phyloP scores from a whole-genome alignment of 148 eudicot species.

The Cornus suecica region DNA sequence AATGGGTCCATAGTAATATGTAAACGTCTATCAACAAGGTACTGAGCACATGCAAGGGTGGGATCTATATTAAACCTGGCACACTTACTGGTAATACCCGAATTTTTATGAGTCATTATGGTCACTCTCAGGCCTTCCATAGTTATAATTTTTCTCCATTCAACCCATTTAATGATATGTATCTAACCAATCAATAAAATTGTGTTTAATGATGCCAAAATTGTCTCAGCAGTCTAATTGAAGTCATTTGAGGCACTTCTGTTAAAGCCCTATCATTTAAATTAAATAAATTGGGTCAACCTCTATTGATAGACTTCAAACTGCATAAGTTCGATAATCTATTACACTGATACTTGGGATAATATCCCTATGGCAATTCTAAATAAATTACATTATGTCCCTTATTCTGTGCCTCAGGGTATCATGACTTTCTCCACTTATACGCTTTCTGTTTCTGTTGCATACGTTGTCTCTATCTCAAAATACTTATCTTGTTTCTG shows the following conservation, averaged over 20 bases:
- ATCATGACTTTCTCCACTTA: neutral
- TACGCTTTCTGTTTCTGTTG: neutral
- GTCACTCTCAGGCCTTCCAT: neutral
- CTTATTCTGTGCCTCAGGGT: neutral
- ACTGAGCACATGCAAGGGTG: too few species aligned
- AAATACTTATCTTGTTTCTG: constrained; percentile 16
- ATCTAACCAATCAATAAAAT: neutral
- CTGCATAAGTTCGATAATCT: neutral
- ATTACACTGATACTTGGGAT: neutral
- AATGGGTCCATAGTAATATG: too few species aligned
- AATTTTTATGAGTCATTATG: neutral
- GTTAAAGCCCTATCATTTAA: neutral
- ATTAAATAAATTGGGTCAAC: neutral
- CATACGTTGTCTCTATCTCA: neutral
- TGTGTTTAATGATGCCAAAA: constrained; percentile 6
- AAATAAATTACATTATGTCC: neutral
- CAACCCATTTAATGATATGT: neutral
- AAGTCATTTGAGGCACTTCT: neutral
- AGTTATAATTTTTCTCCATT: neutral
- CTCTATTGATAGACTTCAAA: neutral
- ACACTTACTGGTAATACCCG: neutral
- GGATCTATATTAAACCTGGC: too few species aligned
- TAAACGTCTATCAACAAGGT: too few species aligned
- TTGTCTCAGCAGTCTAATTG: neutral
- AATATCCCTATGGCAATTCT: neutral